phyloP scores from a whole-genome alignment of 2,329 filamentous ascomycete genomes.

The Parastagonospora avenae region DNA sequence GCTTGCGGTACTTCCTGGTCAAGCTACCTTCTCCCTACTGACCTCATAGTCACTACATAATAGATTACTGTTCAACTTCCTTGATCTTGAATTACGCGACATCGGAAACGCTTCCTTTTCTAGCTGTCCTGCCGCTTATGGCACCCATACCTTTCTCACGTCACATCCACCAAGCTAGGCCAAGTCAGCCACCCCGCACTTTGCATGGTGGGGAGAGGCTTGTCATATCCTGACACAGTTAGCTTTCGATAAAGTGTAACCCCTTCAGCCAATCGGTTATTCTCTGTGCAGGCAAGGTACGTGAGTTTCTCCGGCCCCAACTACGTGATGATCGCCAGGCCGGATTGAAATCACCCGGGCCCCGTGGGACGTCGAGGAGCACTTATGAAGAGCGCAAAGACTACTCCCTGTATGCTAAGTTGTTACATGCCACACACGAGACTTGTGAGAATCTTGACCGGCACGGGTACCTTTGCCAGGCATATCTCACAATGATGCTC shows the following conservation, averaged over 20 bases:
- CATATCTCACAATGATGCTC: not conserved
- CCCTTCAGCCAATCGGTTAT: slow-evolving; percentile 9
- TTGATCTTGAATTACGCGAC: not conserved
- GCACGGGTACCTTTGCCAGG: too few species aligned
- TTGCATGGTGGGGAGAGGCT: slow-evolving; percentile 18
- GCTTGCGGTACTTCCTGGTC: not conserved
- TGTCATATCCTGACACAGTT: slow-evolving; percentile 10
- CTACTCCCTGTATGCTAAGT: too few species aligned
- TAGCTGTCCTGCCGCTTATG: not conserved
- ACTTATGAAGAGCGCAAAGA: too few species aligned
- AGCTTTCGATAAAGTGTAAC: not conserved
- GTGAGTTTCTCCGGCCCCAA: slow-evolving; percentile 7
- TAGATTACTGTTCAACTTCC: not conserved
- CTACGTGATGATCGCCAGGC: not conserved
- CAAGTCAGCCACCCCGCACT: slow-evolving; percentile 30
- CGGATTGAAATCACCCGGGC: not conserved
- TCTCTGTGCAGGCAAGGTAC: slow-evolving; percentile 7
- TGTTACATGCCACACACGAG: too few species aligned
- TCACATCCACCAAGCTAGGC: slow-evolving; percentile 15
- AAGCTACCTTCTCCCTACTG: not conserved
- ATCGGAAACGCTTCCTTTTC: slow-evolving; percentile 1
- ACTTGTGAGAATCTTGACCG: too few species aligned
- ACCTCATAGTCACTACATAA: not conserved
- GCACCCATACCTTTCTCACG: not conserved
- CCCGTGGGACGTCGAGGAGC: not conserved